Conservation (phyloP, 1,139 yeast species). For the Yamadazyma siamensis region DNA sequence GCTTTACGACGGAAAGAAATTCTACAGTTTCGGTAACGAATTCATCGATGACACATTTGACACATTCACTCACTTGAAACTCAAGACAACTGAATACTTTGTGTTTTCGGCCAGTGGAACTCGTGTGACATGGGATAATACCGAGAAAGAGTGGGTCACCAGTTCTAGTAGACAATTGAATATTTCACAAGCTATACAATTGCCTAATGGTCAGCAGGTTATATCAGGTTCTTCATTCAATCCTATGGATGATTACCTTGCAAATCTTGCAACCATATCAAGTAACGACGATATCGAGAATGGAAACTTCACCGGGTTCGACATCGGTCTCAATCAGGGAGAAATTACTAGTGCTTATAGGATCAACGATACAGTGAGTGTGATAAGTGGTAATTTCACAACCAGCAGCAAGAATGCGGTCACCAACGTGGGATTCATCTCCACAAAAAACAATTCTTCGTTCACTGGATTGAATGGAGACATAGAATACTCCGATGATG, state of each 20-base stretch:
- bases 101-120: slow-evolving; percentile 26
- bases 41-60: slow-evolving; percentile 20
- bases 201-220: slow-evolving; percentile 26
- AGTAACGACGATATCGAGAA: slow-evolving; percentile 13
- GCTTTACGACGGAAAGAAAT: slow-evolving; percentile 19
- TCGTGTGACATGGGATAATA: slow-evolving; percentile 41
- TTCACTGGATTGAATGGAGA: slow-evolving; percentile 24
- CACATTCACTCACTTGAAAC: slow-evolving; percentile 33
- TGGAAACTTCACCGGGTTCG: slow-evolving; percentile 19
- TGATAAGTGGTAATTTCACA: slow-evolving; percentile 49
- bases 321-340: slow-evolving; percentile 30
- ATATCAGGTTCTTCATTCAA: slow-evolving; percentile 41
- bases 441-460: slow-evolving; percentile 20
- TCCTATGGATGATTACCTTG: slow-evolving; percentile 30
- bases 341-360: slow-evolving; percentile 36
- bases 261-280: slow-evolving; percentile 30
- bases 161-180: slow-evolving; percentile 32
- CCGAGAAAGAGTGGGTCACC: slow-evolving; percentile 32
- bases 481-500: slow-evolving; percentile 36
- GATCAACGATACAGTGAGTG: slow-evolving; percentile 48
- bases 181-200: slow-evolving; percentile 30
- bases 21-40: slow-evolving; percentile 42
- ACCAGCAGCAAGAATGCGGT: slow-evolving; percentile 9
- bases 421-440: slow-evolving; percentile 38
- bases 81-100: slow-evolving; percentile 34